These are phyloP conservation scores for Grigorovia jiainica DNA, from an alignment of 805 yeast species.

Conservation along the genomic window DNA sequence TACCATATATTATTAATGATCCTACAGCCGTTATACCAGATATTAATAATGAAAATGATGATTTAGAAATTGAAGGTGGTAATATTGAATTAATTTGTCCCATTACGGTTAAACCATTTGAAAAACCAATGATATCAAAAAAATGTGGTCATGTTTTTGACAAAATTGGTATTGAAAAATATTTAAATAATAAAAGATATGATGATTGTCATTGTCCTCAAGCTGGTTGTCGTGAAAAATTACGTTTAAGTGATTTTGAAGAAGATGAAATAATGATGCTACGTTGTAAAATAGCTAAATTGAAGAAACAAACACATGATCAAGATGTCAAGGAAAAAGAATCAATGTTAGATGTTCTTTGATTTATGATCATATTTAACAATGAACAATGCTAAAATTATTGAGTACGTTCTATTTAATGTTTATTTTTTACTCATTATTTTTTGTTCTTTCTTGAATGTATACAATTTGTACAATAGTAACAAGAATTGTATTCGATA, in stretches of 20 bases:
- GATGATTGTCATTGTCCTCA: slow-evolving; percentile 44
- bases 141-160: slow-evolving; percentile 60
- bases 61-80: slow-evolving; percentile 61
- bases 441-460: no score
- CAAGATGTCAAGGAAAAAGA: slow-evolving; percentile 3
- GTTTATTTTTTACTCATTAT: no score
- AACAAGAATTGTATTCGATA: no score
- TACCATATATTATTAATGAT: slow-evolving; percentile 37
- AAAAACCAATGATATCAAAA: slow-evolving; percentile 44
- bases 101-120: slow-evolving; percentile 43
- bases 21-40: slow-evolving; percentile 58
- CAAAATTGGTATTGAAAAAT: slow-evolving; percentile 32
- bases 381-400: no score
- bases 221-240: slow-evolving; percentile 39
- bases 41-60: slow-evolving; percentile 33
- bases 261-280: slow-evolving; percentile 47
- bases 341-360: slow-evolving; percentile 5
- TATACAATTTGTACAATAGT: no score
- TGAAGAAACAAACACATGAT: slow-evolving; percentile 1
- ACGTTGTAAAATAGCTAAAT: slow-evolving; percentile 34
- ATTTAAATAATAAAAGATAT: slow-evolving; percentile 14
- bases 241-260: slow-evolving; percentile 31
- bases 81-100: slow-evolving; percentile 61
- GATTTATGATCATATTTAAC: no score
- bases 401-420: no score